Percentiles rank a stretch among this genome's conserved stretches.
Evolutionary conservation across 2,329 filamentous ascomycete species (phyloP).

Genomic region (Apiospora sp.): DNA sequence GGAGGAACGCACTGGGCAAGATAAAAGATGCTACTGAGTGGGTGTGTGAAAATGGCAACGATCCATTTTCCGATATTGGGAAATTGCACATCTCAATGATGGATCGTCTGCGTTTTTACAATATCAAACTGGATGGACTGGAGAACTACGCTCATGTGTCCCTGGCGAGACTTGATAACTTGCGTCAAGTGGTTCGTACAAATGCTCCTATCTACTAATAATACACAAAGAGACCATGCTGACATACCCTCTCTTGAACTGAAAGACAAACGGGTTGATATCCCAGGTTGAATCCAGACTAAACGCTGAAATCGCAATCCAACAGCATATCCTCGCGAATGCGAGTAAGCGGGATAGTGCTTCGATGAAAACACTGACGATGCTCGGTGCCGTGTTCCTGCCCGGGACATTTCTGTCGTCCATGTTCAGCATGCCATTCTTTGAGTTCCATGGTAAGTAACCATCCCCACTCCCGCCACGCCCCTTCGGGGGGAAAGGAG

Average conservation of each 20-base stretch:
- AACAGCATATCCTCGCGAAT: conserved; percentile 35
- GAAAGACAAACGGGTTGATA: neutral
- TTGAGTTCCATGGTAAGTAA: conserved; percentile 2
- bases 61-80: conserved; percentile 28
- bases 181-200: conserved; percentile 43
- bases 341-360: conserved; percentile 34
- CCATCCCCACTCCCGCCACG: too few species aligned
- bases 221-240: neutral
- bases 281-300: conserved; percentile 33
- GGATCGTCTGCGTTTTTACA: conserved; percentile 42
- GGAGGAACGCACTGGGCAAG: conserved; percentile 37
- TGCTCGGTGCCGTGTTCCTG: conserved; percentile 30
- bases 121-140: conserved; percentile 44
- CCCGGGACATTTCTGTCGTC: conserved; percentile 31
- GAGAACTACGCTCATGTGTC: conserved; percentile 46
- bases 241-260: neutral
- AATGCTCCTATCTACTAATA: neutral
- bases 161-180: conserved; percentile 43
- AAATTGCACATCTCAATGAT: conserved; percentile 39
- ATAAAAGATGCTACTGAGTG: conserved; percentile 33
- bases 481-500: too few species aligned
- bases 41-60: conserved; percentile 30
- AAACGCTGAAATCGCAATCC: conserved; percentile 40
- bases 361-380: conserved; percentile 37
- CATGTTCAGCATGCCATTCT: conserved; percentile 17